phyloP scores from a whole-genome alignment of 164 flowering plant genomes.

The Cinnamomum chago region DNA sequence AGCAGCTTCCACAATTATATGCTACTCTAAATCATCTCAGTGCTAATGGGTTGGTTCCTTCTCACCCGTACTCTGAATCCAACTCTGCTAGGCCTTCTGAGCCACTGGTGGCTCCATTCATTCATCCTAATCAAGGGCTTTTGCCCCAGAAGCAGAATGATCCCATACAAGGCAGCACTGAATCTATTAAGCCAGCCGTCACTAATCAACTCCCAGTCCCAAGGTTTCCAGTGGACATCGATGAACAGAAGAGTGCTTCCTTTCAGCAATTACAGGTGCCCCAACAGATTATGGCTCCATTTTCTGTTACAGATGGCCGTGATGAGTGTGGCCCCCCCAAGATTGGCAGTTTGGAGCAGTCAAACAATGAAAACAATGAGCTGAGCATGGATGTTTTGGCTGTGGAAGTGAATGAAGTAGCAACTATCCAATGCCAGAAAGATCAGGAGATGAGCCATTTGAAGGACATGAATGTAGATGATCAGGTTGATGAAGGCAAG shows the following conservation, averaged over 20 bases:
- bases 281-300: constrained; percentile 9
- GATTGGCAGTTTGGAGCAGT: constrained; percentile 9
- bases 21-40: constrained; percentile 34
- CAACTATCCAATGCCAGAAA: constrained; percentile 10
- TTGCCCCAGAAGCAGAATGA: constrained; percentile 29
- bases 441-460: constrained; percentile 21
- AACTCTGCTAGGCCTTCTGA: constrained; percentile 20
- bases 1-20: constrained; percentile 49
- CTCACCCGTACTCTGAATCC: constrained; percentile 8
- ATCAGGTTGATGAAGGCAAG: constrained; percentile 25
- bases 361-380: constrained; percentile 11
- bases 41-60: constrained; percentile 21
- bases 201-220: constrained; percentile 5
- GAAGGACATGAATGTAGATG: constrained; percentile 26
- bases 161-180: constrained; percentile 34
- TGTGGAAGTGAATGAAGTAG: constrained; percentile 5
- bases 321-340: background rate
- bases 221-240: constrained; percentile 1
- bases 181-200: constrained; percentile 14
- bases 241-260: constrained; percentile 12
- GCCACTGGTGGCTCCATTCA: constrained; percentile 5
- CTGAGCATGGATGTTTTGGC: constrained; percentile 12
- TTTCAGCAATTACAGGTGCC: constrained; percentile 12
- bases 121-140: constrained; percentile 20
- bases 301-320: constrained; percentile 10